A percentile compares a stretch with the other conserved stretches of the same genome.
phyloP scores from a whole-genome alignment of 169 alveolate species.

The Plasmodium vivax region DNA sequence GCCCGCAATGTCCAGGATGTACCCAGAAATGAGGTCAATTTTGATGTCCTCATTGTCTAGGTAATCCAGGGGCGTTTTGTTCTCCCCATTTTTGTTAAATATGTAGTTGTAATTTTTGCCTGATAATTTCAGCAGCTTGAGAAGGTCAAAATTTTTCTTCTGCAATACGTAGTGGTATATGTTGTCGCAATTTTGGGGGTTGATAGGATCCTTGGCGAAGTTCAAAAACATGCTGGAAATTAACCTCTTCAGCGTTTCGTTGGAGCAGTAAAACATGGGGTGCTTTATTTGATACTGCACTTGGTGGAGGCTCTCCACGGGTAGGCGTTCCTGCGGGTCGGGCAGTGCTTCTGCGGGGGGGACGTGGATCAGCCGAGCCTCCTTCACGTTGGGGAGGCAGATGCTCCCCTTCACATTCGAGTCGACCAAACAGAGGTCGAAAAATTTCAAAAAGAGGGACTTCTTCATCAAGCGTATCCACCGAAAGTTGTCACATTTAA shows the following conservation, averaged over 20 bases:
- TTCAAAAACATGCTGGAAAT: slow-evolving; percentile 58
- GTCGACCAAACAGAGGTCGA: slow-evolving; percentile 78
- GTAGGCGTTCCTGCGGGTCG: neutral
- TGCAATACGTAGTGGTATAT: slow-evolving; percentile 79
- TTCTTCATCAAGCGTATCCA: slow-evolving; percentile 76
- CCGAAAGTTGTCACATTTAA: slow-evolving; percentile 81
- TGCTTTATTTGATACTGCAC: slow-evolving; percentile 55
- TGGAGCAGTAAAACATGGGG: slow-evolving; percentile 65
- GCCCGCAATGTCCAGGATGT: slow-evolving; percentile 79
- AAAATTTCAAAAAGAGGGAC: slow-evolving; percentile 74
- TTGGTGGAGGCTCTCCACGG: neutral
- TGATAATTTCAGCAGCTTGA: slow-evolving; percentile 72
- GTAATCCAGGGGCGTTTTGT: slow-evolving; percentile 81
- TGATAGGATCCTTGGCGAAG: slow-evolving; percentile 70
- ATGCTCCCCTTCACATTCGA: neutral
- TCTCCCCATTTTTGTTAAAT: slow-evolving; percentile 42
- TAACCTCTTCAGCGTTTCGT: slow-evolving; percentile 41
- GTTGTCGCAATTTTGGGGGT: slow-evolving; percentile 79
- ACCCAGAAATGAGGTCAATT: slow-evolving; percentile 74
- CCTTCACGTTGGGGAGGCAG: slow-evolving; percentile 75
- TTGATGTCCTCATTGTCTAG: slow-evolving; percentile 67
- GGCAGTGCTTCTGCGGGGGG: neutral
- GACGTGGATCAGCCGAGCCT: neutral
- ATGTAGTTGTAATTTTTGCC: slow-evolving; percentile 68
- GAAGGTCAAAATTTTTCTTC: slow-evolving; percentile 73